Evolutionary conservation across 2,329 filamentous ascomycete genomes (phyloP), one percentile per base, ranked within the genome.

Genomic region (Bipolaris sorokiniana): DNA sequence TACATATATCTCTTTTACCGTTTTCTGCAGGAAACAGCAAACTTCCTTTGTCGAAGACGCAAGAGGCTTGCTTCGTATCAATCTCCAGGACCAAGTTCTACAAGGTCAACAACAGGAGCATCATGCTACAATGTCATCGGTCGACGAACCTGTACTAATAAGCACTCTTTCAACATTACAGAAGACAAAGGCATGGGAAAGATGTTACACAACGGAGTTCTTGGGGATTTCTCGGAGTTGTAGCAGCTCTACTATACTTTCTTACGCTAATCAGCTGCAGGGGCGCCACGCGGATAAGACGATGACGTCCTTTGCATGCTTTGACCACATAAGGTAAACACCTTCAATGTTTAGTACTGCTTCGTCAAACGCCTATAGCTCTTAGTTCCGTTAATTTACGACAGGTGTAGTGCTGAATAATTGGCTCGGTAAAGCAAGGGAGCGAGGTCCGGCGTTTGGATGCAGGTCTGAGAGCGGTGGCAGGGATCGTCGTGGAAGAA

Each of bases 381-480:
- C 4, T 33, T 33, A 10, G 9, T 33, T 28, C 22, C 40, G 40
- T 9, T 7, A 15, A 26, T 23, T 15, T 23, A 22, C 20, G 22
- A 26, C 2, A 6, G 11, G 18, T 3, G n/a, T 10, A 33, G 2
- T 16, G 42, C 15, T 40, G 23, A 18, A 26, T 31, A 40, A 51
- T 31, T 44, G 38, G 46, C 46, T 23, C 49, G 45, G 20, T n/a
- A 38, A 22, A 16, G 13, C 37, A 36, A 11, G 45, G 11, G 18
- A 22, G 37, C 7, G 54, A 51, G 44, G 47, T 37, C 15, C 18
- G 41, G 47, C 45, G 38, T 18, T 54, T 22, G 15, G 16, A 42
- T 49, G 15, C 7, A 50, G 46, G 53, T 51, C 52, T 40, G 18
- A 31, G 26, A 33, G 42, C n/a, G 46, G 33, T 33, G 15, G 46